A percentile compares a stretch with the other conserved stretches of the same genome.
Conservation (phyloP, 139 green algal genomes). For the Chlorella vulgaris region DNA sequence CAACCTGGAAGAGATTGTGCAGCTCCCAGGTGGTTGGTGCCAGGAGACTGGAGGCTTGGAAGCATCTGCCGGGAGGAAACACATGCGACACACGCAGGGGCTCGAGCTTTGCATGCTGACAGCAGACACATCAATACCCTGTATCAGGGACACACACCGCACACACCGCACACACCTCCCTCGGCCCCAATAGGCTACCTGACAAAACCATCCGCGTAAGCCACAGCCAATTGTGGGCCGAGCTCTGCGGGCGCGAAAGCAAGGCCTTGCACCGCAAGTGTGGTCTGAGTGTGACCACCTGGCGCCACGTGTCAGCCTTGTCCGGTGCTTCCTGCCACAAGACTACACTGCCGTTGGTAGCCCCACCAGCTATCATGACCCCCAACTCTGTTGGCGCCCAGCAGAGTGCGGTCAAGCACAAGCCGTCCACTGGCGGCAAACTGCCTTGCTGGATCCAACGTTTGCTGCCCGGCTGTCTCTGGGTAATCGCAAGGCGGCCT, state of each 20-base stretch:
- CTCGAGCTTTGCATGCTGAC: too few species aligned
- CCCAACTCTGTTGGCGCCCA: constrained; percentile 32
- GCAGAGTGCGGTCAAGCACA: constrained; percentile 9
- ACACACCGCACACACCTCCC: too few species aligned
- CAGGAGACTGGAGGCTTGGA: constrained; percentile 15
- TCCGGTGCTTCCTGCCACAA: constrained; percentile 12
- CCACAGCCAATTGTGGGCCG: constrained; percentile 25
- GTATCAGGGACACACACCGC: too few species aligned
- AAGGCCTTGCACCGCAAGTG: constrained; percentile 5
- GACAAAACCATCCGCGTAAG: constrained; percentile 36
- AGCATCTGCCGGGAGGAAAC: too few species aligned
- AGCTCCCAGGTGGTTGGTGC: constrained; percentile 31
- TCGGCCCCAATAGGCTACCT: too few species aligned
- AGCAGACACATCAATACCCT: too few species aligned
- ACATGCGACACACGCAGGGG: too few species aligned
- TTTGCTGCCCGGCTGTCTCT: not conserved
- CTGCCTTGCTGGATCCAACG: not conserved
- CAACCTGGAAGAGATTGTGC: constrained; percentile 32
- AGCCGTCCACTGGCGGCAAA: not conserved
- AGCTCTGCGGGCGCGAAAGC: constrained; percentile 35
- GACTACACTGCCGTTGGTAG: not conserved
- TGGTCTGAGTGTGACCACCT: not conserved
- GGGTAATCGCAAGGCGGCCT: constrained; percentile 3
- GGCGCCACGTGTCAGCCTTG: not conserved
- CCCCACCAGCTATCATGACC: constrained; percentile 1